Conservation (phyloP, 1,139 yeast species). For the Trichomonascaceae sp. region DNA sequence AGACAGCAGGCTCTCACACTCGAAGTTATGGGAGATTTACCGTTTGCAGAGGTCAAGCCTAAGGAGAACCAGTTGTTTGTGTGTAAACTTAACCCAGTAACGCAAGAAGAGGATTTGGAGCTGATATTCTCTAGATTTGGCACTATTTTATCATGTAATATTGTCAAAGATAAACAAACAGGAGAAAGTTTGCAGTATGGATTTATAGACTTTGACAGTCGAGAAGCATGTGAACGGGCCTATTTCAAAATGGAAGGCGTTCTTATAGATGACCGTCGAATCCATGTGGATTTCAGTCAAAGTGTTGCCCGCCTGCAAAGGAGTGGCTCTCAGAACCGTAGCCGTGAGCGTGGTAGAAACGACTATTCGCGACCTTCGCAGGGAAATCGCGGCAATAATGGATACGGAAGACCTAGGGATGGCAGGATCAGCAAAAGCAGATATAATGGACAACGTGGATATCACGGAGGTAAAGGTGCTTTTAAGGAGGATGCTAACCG, state of each 20-base stretch:
- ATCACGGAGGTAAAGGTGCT: background rate
- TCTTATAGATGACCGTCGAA: slow-evolving; percentile 56
- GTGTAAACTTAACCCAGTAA: slow-evolving; percentile 57
- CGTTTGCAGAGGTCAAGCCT: slow-evolving; percentile 53
- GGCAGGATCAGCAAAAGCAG: background rate
- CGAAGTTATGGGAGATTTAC: slow-evolving; percentile 61
- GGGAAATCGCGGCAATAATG: background rate
- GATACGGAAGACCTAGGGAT: background rate
- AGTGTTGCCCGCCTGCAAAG: slow-evolving; percentile 34
- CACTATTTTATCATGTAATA: slow-evolving; percentile 43
- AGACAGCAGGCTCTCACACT: slow-evolving; percentile 52
- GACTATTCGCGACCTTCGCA: background rate
- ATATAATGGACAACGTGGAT: background rate
- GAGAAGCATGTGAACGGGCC: slow-evolving; percentile 51
- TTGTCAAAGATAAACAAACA: slow-evolving; percentile 42
- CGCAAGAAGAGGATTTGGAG: slow-evolving; percentile 48
- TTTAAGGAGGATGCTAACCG: background rate
- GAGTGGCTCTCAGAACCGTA: slow-evolving; percentile 7
- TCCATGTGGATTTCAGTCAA: slow-evolving; percentile 66
- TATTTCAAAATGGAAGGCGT: slow-evolving; percentile 55
- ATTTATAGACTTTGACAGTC: slow-evolving; percentile 49
- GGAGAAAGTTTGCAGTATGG: slow-evolving; percentile 54
- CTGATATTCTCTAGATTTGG: slow-evolving; percentile 59
- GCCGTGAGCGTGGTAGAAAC: background rate
- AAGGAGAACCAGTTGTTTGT: slow-evolving; percentile 57